Conservation (phyloP, 177 flowering plant genomes). For the Vitis hybrid region DNA sequence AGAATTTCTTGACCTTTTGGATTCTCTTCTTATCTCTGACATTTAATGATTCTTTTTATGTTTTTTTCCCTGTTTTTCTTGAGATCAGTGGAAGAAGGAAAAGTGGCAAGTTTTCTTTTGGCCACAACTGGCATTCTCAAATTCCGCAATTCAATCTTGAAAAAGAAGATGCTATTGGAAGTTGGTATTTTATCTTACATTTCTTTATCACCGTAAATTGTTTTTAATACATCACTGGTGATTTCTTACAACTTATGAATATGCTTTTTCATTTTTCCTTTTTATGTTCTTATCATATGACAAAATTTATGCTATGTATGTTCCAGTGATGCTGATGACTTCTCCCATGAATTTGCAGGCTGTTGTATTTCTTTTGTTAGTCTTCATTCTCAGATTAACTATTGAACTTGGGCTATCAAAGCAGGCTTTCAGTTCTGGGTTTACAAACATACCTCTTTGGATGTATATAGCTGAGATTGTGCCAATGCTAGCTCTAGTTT, state of each 20-base stretch:
- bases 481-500: conserved; percentile 51
- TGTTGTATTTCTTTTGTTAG: conserved; percentile 48
- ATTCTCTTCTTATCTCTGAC: not conserved
- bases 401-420: conserved; percentile 77
- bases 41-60: not conserved
- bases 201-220: not conserved
- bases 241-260: too few species aligned
- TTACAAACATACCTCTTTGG: conserved; percentile 42
- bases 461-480: conserved; percentile 36
- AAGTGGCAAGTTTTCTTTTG: conserved; percentile 81
- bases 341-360: conserved; percentile 51
- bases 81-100: conserved; percentile 89
- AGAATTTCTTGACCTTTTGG: not conserved
- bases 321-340: not conserved
- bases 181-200: conserved; percentile 40
- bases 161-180: conserved; percentile 45
- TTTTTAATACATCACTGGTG: not conserved
- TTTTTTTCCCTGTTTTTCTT: conserved; percentile 4
- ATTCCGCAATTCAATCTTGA: conserved; percentile 54
- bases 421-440: conserved; percentile 62
- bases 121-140: conserved; percentile 69
- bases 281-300: too few species aligned
- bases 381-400: conserved; percentile 48
- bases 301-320: not conserved
- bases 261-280: too few species aligned